Conservation (phyloP, 208 protist genomes). For the Herpetomonas samuelpessoai region DNA sequence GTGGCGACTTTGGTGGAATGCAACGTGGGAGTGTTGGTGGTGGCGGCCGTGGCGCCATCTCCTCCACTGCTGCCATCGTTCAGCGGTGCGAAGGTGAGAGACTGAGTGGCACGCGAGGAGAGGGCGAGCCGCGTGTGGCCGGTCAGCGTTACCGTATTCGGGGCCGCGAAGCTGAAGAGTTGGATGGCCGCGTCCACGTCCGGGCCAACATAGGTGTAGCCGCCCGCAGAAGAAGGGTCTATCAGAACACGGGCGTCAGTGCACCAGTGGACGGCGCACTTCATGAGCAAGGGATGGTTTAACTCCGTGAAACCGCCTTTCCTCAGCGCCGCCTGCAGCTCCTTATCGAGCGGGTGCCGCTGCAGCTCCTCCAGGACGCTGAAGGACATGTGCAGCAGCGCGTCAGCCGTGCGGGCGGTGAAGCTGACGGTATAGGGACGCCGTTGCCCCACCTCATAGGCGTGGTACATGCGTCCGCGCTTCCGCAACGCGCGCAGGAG, state of each 20-base stretch:
- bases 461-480: conserved; percentile 5
- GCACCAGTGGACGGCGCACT: conserved; percentile 82
- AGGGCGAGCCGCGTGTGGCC: conserved; percentile 5
- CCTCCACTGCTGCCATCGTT: neutral
- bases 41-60: neutral
- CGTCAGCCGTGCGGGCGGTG: conserved; percentile 41
- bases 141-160: conserved; percentile 57
- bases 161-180: conserved; percentile 72
- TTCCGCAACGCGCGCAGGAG: conserved; percentile 9
- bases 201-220: conserved; percentile 60
- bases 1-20: too few species aligned
- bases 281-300: conserved; percentile 24
- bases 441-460: conserved; percentile 1
- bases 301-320: conserved; percentile 32
- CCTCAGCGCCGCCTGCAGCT: conserved; percentile 51
- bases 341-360: conserved; percentile 41
- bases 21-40: neutral
- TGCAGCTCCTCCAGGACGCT: conserved; percentile 53
- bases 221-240: conserved; percentile 20
- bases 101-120: neutral
- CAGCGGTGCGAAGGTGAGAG: conserved; percentile 7
- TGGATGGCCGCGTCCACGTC: conserved; percentile 61
- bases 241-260: conserved; percentile 49
- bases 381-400: conserved; percentile 61
- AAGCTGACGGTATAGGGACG: neutral